phyloP scores from a whole-genome alignment of 352 stramenopile genomes.

The Aphanomyces invadans region DNA sequence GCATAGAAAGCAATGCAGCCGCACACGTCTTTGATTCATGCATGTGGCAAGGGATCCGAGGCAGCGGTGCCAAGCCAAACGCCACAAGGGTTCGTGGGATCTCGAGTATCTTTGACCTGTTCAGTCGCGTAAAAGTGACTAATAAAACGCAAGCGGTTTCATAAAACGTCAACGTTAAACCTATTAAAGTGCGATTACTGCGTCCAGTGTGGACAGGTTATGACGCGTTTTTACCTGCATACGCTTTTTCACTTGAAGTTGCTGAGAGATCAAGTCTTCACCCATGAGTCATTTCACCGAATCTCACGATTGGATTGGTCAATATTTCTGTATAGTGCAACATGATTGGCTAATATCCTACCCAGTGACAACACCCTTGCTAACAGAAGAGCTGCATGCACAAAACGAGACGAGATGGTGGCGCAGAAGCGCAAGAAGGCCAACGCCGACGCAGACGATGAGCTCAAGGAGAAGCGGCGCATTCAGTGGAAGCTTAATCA shows the following conservation, averaged over 20 bases:
- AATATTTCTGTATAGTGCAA: not conserved
- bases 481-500: slow-evolving; percentile 24
- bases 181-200: too few species aligned
- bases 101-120: too few species aligned
- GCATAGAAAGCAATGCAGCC: too few species aligned
- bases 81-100: too few species aligned
- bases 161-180: too few species aligned
- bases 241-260: not conserved
- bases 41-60: too few species aligned
- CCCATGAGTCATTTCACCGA: not conserved
- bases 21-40: too few species aligned
- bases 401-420: not conserved
- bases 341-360: not conserved
- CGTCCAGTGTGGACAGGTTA: too few species aligned
- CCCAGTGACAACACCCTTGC: not conserved
- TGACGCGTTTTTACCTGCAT: not conserved
- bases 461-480: slow-evolving; percentile 21
- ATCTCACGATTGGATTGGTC: not conserved
- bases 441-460: not conserved
- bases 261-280: not conserved
- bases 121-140: too few species aligned
- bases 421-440: not conserved
- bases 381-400: not conserved
- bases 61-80: too few species aligned
- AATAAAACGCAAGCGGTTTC: too few species aligned